Evolutionary conservation across 768 basidiomycete genomes (phyloP).

Genomic region (Botryobasidium botryosum): DNA sequence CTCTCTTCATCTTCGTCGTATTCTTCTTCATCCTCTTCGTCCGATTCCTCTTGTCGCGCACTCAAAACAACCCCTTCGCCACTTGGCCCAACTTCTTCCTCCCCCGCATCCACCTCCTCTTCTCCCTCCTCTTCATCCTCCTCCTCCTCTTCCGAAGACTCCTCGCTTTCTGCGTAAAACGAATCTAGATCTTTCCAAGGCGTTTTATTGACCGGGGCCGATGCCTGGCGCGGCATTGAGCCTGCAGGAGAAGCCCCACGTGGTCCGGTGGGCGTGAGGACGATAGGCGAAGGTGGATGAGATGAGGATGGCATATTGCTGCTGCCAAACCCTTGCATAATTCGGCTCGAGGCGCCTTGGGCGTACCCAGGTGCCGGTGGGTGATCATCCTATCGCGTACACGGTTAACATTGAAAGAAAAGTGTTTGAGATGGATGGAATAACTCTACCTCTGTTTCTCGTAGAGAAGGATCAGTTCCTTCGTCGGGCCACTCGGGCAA

Average conservation of each 20-base stretch:
- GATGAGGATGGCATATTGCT: constrained; percentile 22
- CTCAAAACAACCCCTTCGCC: neutral
- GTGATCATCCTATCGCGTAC: constrained; percentile 33
- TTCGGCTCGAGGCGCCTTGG: constrained; percentile 15
- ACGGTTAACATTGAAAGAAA: neutral
- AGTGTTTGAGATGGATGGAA: neutral
- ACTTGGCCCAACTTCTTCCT: constrained; percentile 9
- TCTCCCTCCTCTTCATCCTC: constrained; percentile 20
- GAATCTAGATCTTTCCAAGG: constrained; percentile 16
- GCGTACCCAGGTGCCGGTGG: constrained; percentile 16
- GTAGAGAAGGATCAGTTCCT: constrained; percentile 61
- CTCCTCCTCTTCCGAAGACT: constrained; percentile 11
- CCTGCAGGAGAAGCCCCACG: constrained; percentile 19
- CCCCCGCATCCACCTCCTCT: constrained; percentile 16
- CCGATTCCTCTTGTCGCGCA: neutral
- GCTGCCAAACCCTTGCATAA: constrained; percentile 7
- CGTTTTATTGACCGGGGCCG: constrained; percentile 15
- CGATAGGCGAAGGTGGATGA: constrained; percentile 27
- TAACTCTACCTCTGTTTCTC: constrained; percentile 30
- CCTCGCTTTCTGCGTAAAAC: constrained; percentile 12
- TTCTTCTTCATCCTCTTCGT: neutral
- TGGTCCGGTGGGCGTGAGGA: constrained; percentile 37
- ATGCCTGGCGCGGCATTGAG: constrained; percentile 21
- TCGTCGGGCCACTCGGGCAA: constrained; percentile 81
- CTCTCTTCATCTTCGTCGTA: neutral